phyloP scores from a whole-genome alignment of 805 yeast genomes.

The Monosporozyma unispora region DNA sequence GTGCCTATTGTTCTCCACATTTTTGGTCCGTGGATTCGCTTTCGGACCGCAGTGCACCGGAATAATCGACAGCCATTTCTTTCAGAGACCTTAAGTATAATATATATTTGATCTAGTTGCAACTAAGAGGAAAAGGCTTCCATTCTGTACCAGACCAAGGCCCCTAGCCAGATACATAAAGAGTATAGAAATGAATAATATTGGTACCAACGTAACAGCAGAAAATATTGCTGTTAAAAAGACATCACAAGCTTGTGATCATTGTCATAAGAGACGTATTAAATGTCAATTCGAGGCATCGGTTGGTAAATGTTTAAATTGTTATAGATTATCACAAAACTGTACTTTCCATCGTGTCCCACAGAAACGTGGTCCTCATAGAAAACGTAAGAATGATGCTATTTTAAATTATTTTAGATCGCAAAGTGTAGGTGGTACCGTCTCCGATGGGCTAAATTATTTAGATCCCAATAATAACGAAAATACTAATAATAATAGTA shows the following conservation, averaged over 20 bases:
- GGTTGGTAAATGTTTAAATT: conserved; percentile 41
- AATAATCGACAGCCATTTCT: neutral
- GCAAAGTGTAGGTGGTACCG: neutral
- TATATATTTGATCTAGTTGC: too few species aligned
- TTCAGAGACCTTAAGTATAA: too few species aligned
- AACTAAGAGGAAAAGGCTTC: too few species aligned
- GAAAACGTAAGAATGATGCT: neutral
- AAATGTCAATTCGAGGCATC: conserved; percentile 53
- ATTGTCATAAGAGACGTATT: conserved; percentile 63
- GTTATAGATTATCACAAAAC: conserved; percentile 45
- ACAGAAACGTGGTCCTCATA: conserved; percentile 59
- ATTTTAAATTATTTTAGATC: neutral
- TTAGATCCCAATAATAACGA: neutral
- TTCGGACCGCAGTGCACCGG: neutral
- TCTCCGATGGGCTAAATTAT: neutral
- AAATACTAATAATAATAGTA: neutral
- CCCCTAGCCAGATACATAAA: too few species aligned
- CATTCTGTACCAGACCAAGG: too few species aligned
- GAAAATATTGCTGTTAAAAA: conserved; percentile 27
- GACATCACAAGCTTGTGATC: conserved; percentile 73
- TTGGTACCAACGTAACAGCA: too few species aligned
- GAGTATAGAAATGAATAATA: too few species aligned
- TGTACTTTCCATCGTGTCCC: conserved; percentile 70
- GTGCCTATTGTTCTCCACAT: neutral
- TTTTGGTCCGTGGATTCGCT: neutral